These are phyloP conservation scores for Pythium rishiriense DNA, from an alignment of 352 stramenopile species.

Conservation along the genomic window DNA sequence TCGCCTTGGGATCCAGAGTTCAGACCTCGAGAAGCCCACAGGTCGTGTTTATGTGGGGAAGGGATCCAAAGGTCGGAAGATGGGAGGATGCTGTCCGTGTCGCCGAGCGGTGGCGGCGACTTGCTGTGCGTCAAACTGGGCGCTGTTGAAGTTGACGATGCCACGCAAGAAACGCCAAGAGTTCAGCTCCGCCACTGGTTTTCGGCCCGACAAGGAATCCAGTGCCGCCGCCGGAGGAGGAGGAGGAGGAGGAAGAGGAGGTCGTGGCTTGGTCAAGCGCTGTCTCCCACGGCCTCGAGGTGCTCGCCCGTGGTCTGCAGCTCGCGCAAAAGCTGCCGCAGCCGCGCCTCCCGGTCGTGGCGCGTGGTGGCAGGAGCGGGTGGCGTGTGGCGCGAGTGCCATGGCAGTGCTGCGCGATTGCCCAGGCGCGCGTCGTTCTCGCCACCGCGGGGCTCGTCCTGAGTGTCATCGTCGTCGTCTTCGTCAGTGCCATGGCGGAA, in stretches of 20 bases:
- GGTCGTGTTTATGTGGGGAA: background rate
- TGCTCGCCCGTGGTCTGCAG: conserved; percentile 28
- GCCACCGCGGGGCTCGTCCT: conserved; percentile 5
- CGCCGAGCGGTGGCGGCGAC: background rate
- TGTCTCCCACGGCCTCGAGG: background rate
- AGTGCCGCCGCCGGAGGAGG: no score
- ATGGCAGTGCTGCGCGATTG: conserved; percentile 8
- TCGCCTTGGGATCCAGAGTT: background rate
- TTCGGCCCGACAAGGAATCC: background rate
- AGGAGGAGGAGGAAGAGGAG: no score
- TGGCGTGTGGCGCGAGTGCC: background rate
- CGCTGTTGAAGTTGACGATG: background rate
- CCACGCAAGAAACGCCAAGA: background rate
- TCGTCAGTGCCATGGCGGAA: background rate
- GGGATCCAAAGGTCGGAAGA: conserved; percentile 1
- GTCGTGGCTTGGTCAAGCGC: no score
- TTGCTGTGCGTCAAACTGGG: background rate
- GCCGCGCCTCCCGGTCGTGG: conserved; percentile 33
- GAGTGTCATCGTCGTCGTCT: conserved; percentile 3
- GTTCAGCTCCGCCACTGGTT: background rate
- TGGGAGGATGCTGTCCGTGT: background rate
- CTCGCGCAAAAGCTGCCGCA: conserved; percentile 42
- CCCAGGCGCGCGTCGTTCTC: conserved; percentile 15
- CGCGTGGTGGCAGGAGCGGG: background rate
- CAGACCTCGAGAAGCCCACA: background rate